Base-by-base conservation (phyloP, 768 basidiomycete genomes). In the Boletellus sp. region DNA sequence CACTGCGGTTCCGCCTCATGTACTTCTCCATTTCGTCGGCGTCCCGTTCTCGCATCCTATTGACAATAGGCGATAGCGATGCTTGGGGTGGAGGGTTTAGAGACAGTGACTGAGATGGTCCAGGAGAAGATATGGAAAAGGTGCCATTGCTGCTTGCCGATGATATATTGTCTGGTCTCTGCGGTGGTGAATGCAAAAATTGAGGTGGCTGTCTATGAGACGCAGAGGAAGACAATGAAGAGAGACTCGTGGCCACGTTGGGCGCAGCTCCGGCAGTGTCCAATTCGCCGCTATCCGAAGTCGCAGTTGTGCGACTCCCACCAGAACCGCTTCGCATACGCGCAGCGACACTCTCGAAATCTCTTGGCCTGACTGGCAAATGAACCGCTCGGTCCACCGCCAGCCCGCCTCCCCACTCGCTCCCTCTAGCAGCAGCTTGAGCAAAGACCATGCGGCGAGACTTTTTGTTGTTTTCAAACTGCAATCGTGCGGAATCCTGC, bases 1-100 rank as follows among this genome's bases (percentile, higher is more conserved):
- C 90, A 62, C 89, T 92, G 49, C 90, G 80, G 72, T 87, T 88
- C 49, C 90, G 79, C 53, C 79, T 75, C 64, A 90, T 74, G 63
- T 90, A 93, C 60, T 90, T 88, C 65, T 90, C 89, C 76, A 87
- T 89, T 33, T 90, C 91, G 63, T 86, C 87, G 17, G 90, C 90
- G 63, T 93, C 90, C 50, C 83, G 78, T 69, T 90, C 86, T 57
- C 84, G 80, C 76, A 93, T 84, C 31, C 89, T 85, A 58, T 74
- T 85, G 24, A 84, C 87, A 50, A 93, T 79, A 3, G 89, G 90
- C 3, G 90, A 87, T 47, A 91, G 65, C 20, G 80, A 80, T 37
- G 78, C 51, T 46, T 57, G 73, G 64, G 22, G 72, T 57, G 60
- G 66, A 48, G 66, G 67, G 6, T 71, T 71, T 45, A 67, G 64